A percentile compares a stretch with the other conserved stretches of the same genome.
Evolutionary conservation across 176 grass and related monocot species (phyloP).

Genomic region (Alloteropsis semialata): DNA sequence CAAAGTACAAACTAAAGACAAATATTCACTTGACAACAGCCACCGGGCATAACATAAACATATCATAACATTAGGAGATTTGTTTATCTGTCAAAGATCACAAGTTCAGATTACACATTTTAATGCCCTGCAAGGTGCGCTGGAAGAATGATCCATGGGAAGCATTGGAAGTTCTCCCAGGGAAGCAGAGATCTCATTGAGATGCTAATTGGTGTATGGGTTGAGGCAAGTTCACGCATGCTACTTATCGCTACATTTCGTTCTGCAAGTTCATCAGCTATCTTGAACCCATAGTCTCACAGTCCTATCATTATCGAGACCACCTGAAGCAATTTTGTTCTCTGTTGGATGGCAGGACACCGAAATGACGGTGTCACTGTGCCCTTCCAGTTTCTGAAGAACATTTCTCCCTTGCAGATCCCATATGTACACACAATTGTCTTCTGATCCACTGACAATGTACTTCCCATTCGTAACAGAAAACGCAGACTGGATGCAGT

Average conservation of each 20-base stretch:
- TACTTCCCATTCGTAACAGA: constrained; percentile 83
- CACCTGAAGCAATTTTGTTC: constrained; percentile 82
- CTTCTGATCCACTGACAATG: constrained; percentile 85
- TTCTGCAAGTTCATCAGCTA: constrained; percentile 24
- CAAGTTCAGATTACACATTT: neutral
- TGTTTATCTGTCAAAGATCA: neutral
- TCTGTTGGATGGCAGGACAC: constrained; percentile 73
- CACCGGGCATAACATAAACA: neutral
- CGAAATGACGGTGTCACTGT: constrained; percentile 67
- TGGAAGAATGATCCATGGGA: neutral
- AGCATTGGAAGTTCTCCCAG: too few species aligned
- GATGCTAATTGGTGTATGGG: neutral
- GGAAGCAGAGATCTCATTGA: neutral
- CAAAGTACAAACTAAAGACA: neutral
- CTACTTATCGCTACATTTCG: neutral
- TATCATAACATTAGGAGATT: neutral
- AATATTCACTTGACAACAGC: neutral
- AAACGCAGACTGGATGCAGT: constrained; percentile 82
- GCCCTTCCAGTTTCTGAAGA: constrained; percentile 90
- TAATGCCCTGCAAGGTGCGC: neutral
- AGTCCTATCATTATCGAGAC: constrained; percentile 69
- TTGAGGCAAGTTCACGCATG: neutral
- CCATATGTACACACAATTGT: constrained; percentile 86
- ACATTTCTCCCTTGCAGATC: constrained; percentile 93
- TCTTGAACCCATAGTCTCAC: constrained; percentile 85